Conservation (phyloP, 192 early-diverging fungal species). For the Radiomyces spectabilis region DNA sequence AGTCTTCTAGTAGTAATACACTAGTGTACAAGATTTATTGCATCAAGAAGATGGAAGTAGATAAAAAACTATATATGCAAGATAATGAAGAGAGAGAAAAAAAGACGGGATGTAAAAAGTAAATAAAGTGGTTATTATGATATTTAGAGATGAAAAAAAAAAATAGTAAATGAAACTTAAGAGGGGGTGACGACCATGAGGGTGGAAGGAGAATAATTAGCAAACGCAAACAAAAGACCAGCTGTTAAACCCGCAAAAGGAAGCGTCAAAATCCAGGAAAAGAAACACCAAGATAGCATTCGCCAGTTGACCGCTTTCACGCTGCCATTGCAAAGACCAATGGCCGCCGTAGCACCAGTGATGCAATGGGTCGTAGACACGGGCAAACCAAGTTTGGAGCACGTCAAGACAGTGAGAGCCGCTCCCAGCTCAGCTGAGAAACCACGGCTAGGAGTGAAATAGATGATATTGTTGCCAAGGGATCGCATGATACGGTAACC, state of each 20-base stretch:
- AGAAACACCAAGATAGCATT: conserved; percentile 51
- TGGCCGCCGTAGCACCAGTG: conserved; percentile 63
- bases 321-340: conserved; percentile 64
- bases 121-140: too few relatives aligned
- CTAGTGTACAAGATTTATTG: too few relatives aligned
- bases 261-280: conserved; percentile 72
- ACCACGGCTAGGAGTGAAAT: conserved; percentile 72
- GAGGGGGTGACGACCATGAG: too few relatives aligned
- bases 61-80: too few relatives aligned
- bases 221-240: conserved; percentile 64
- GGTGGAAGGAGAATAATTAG: conserved; percentile 46
- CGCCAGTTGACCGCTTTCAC: conserved; percentile 70
- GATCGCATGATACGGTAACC: conserved; percentile 73
- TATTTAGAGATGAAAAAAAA: too few relatives aligned
- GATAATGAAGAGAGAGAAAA: too few relatives aligned
- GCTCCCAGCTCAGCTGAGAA: conserved; percentile 76
- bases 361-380: conserved; percentile 85
- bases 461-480: conserved; percentile 80
- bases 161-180: too few relatives aligned
- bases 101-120: too few relatives aligned
- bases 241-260: conserved; percentile 58
- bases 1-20: too few relatives aligned
- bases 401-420: conserved; percentile 71
- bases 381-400: conserved; percentile 69
- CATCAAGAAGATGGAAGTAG: too few relatives aligned